Conservation (phyloP, 106 monocot genomes). For the Acorus gramineus region DNA sequence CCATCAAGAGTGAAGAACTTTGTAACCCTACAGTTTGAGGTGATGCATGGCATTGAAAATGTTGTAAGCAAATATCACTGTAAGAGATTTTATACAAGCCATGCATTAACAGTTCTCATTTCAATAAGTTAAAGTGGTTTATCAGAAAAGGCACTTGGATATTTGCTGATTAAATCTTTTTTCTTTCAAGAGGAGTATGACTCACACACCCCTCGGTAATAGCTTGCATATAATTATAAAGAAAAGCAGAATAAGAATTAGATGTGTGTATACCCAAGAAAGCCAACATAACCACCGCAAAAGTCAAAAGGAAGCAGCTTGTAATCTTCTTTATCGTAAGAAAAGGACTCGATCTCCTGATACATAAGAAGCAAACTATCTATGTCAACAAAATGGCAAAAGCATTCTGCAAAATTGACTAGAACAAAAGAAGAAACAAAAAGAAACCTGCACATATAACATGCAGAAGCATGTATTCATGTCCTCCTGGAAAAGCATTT, state of each 20-base stretch:
- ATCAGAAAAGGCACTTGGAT: neutral
- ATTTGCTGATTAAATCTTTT: too few species aligned
- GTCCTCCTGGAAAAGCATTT: neutral
- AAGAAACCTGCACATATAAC: neutral
- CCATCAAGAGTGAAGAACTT: too few species aligned
- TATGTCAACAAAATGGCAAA: too few species aligned
- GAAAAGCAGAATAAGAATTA: neutral
- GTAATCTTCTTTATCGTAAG: conserved; percentile 72
- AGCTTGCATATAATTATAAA: neutral
- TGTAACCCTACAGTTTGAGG: too few species aligned
- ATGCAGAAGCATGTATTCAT: neutral
- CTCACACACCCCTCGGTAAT: too few species aligned
- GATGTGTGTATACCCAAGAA: conserved; percentile 47
- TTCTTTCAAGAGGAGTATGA: too few species aligned
- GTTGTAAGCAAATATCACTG: too few species aligned
- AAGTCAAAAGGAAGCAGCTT: conserved; percentile 89
- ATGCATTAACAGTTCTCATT: too few species aligned
- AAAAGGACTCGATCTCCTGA: conserved; percentile 79
- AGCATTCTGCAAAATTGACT: too few species aligned
- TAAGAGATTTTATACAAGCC: too few species aligned
- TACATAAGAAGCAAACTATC: neutral
- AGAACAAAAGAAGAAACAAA: neutral
- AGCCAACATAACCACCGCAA: conserved; percentile 86
- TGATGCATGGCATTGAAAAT: too few species aligned
- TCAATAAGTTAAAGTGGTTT: too few species aligned